phyloP scores from a whole-genome alignment of 2,329 filamentous ascomycete genomes.

The Harringtonia lauricola region DNA sequence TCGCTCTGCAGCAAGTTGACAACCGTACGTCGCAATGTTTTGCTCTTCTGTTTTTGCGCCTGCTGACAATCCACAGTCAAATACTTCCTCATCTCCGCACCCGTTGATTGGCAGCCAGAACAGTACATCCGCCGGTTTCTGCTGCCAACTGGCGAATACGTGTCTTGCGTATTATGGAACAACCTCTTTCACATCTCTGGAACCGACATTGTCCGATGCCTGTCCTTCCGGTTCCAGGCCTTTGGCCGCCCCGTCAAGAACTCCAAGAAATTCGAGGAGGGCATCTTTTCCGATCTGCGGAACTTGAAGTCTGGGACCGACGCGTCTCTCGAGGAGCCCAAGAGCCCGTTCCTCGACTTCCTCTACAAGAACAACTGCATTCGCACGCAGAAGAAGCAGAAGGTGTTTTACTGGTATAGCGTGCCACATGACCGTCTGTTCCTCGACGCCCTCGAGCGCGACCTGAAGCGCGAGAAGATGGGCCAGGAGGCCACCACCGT shows the following conservation, averaged over 20 bases:
- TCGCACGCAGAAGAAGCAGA: slow-evolving; percentile 98
- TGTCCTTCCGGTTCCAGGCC: slow-evolving; percentile 96
- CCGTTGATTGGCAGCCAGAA: slow-evolving; percentile 93
- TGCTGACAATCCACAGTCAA: slow-evolving; percentile 55
- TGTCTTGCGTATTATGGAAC: slow-evolving; percentile 97
- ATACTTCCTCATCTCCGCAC: slow-evolving; percentile 98
- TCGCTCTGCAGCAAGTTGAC: slow-evolving; percentile 95
- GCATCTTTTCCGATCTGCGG: slow-evolving; percentile 96
- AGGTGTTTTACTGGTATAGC: slow-evolving; percentile 99
- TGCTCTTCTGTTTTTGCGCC: neutral
- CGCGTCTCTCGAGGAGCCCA: slow-evolving; percentile 95
- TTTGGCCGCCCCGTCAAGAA: slow-evolving; percentile 98
- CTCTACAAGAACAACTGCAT: slow-evolving; percentile 99
- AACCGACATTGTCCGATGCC: slow-evolving; percentile 95
- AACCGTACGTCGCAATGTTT: slow-evolving; percentile 57
- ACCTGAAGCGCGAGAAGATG: slow-evolving; percentile 99
- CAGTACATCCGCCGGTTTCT: slow-evolving; percentile 95
- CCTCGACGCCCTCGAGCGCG: slow-evolving; percentile 91
- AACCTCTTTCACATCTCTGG: slow-evolving; percentile 99
- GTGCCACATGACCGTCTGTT: slow-evolving; percentile 96
- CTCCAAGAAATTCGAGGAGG: slow-evolving; percentile 99
- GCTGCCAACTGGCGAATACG: slow-evolving; percentile 94
- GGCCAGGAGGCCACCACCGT: slow-evolving; percentile 94
- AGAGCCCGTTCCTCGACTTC: slow-evolving; percentile 96
- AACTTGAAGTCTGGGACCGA: slow-evolving; percentile 98